Evolutionary conservation across 2,329 filamentous ascomycete genomes (phyloP).

Genomic region (Diaporthe ilicicola): DNA sequence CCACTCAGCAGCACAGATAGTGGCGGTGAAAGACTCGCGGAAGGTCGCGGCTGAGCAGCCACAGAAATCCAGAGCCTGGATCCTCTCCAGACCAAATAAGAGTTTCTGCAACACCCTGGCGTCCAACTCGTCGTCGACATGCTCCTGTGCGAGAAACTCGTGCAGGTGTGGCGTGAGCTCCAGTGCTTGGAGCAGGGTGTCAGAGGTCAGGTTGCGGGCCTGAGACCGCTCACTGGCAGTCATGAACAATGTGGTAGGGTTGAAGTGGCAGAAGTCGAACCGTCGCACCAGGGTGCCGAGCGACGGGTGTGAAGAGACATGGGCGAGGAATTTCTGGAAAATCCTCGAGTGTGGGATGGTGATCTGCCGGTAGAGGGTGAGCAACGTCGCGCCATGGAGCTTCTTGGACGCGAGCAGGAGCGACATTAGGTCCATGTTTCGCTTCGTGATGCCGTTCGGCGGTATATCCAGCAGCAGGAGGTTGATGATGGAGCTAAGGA

Average conservation of each 20-base stretch:
- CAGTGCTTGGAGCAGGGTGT: constrained; percentile 76
- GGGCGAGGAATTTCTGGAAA: constrained; percentile 81
- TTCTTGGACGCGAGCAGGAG: constrained; percentile 79
- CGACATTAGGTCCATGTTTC: constrained; percentile 81
- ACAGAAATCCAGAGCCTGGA: constrained; percentile 79
- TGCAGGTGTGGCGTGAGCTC: constrained; percentile 76
- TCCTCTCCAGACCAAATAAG: constrained; percentile 69
- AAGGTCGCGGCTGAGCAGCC: constrained; percentile 76
- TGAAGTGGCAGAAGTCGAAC: constrained; percentile 87
- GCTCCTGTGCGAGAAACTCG: constrained; percentile 83
- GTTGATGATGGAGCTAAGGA: constrained; percentile 78
- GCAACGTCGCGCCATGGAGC: constrained; percentile 76
- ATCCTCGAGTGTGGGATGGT: constrained; percentile 85
- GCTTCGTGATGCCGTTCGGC: constrained; percentile 77
- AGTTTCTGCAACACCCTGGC: constrained; percentile 75
- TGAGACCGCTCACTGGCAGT: constrained; percentile 78
- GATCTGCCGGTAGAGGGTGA: constrained; percentile 80
- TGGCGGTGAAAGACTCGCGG: constrained; percentile 68
- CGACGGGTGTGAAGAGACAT: constrained; percentile 71
- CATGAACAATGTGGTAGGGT: constrained; percentile 78
- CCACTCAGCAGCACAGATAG: constrained; percentile 58
- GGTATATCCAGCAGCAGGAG: constrained; percentile 77
- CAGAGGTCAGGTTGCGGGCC: constrained; percentile 78
- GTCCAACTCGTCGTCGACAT: constrained; percentile 79
- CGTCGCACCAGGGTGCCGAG: constrained; percentile 80